Conservation (phyloP, 257 asterid genomes). For the Nicotiana tomentosiformis region DNA sequence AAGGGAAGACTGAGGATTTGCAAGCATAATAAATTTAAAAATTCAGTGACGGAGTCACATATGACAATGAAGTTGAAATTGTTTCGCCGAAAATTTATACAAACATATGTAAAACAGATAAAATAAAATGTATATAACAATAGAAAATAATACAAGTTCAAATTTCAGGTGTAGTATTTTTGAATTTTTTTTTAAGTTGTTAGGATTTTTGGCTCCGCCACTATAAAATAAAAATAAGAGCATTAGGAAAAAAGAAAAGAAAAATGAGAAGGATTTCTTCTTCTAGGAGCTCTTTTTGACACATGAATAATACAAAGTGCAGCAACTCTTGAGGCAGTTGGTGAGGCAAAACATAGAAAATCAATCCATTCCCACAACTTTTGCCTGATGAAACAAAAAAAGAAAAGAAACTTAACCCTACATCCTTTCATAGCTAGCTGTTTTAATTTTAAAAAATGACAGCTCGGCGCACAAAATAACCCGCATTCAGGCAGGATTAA, state of each 20-base stretch:
- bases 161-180: neutral
- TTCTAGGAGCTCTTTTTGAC: slow-evolving; percentile 19
- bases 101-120: neutral
- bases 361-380: slow-evolving; percentile 36
- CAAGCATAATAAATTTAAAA: slow-evolving; percentile 17
- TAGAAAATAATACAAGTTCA: neutral
- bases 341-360: slow-evolving; percentile 21
- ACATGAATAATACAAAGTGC: slow-evolving; percentile 7
- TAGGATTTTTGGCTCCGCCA: neutral
- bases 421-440: neutral
- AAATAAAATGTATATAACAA: neutral
- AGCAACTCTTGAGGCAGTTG: slow-evolving; percentile 23
- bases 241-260: neutral
- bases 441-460: too few species aligned
- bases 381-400: neutral
- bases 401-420: neutral
- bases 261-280: neutral
- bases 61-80: neutral
- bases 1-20: neutral
- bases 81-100: neutral
- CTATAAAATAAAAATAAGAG: slow-evolving; percentile 20
- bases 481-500: too few species aligned
- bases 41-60: neutral
- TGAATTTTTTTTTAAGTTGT: neutral
- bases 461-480: too few species aligned